Evolutionary conservation across 225 moss, liverwort and hornwort genomes (phyloP), one percentile per base, ranked within the genome.

Genomic region (Ulota crispa): DNA sequence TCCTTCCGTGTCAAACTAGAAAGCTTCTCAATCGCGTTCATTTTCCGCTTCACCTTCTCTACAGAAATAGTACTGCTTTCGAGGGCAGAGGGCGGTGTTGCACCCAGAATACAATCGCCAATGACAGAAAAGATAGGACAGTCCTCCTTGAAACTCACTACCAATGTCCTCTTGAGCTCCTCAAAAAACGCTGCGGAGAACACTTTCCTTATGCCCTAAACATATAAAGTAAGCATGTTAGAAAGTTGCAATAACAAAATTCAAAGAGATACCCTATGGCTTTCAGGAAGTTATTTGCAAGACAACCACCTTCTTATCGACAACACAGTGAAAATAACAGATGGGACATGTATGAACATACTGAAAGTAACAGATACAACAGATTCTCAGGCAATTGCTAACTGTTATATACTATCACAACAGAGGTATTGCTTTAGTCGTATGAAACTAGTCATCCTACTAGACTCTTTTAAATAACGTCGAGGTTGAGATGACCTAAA

Each of bases 111-210:
- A 56, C 82, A 83, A 21, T 81, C 85, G 76, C 81, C 87, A 43
- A 89, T 83, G 7, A 59, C 18, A 69, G 14, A n/a, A 59, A 86
- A 82, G 76, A 85, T 73, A 56, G 81, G 69, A 36, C 83, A 78
- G 50, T 75, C 79, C 64, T 81, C 81, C 79, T 83, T 73, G 64
- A 85, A 89, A 79, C 76, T 87, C 64, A 39, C 50, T 19, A 85
- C 24, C 57, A 92, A 83, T 42, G 68, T 84, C 67, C 57, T 77
- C 83, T 85, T 88, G 6, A 95, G 86, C 81, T 92, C 88, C 82
- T 91, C 87, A 53, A 95, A 60, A 85, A 95, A 92, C 31, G 92
- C 87, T 19, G 91, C 87, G 75, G 87, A 67, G 78, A 94, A 94
- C 15, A 88, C 82, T 86, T 83, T 90, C 77, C 94, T 88, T 76